Evolutionary conservation across 2,329 filamentous ascomycete species (phyloP), one percentile per base, ranked within the genome.

Genomic region (Fonsecaea pugnacius): DNA sequence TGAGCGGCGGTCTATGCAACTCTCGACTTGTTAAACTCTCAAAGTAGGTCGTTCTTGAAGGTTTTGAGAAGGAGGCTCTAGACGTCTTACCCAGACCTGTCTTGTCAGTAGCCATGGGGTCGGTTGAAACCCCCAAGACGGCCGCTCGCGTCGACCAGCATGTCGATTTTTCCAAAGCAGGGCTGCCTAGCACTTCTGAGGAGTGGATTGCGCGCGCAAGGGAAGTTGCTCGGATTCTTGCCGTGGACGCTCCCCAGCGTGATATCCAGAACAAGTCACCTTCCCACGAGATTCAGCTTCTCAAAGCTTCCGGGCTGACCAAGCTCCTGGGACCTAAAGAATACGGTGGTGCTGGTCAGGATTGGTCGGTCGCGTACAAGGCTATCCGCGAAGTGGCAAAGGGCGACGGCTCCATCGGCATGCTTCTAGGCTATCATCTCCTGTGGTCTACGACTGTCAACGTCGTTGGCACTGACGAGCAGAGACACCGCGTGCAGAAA

Each of bases 341-440:
- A 62, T 83, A 82, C 67, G 83, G 84, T 14, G 84, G 84, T 9
- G 83, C 83, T 43, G 83, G 77, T 7, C 79, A 86, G 70, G 72
- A 75, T 1, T 85, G 83, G 84, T 78, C 78, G 33, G 79, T 86
- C 1, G 87, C 78, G 0, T 89, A 87, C 69, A 83, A 84, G 70
- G 78, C 77, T 0, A 87, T 89, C 32, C 79, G 87, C 0, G 85
- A 88, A 63, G 84, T 89, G 5, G 85, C 87, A 0, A 87, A 87
- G 70, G 83, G 80, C 0, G 87, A 90, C 73, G 87, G 87, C 79
- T 86, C 48, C 0, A 78, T 89, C 35, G 87, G 87, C 1, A 88
- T 88, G 86, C 79, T 89, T 0, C 78, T 89, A 0, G 87, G 85
- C 0, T 89, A 89, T 68, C 86, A 89, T 70, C 76, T 89, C 4